These are phyloP conservation scores for Neofusicoccum laricinum DNA, from an alignment of 2,329 filamentous ascomycete genomes.

Conservation along the genomic window DNA sequence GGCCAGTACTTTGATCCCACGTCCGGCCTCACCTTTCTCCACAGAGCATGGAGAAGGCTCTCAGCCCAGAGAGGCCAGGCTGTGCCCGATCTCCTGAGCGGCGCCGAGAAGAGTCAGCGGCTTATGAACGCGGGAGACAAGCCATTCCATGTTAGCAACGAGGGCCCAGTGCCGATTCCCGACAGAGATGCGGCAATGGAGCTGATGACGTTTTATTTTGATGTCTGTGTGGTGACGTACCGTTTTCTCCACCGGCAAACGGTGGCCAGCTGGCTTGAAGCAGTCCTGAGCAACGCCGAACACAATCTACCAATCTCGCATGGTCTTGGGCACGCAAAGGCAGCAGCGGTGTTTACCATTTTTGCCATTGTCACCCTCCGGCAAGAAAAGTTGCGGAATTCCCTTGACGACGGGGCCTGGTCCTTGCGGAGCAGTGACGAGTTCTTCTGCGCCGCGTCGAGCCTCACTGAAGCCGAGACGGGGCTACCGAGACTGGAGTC, in stretches of 20 bases:
- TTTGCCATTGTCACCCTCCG: conserved; percentile 49
- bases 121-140: conserved; percentile 52
- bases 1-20: conserved; percentile 57
- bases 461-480: conserved; percentile 48
- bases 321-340: conserved; percentile 43
- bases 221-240: conserved; percentile 60
- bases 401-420: conserved; percentile 19
- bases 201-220: conserved; percentile 55
- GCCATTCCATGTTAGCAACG: conserved; percentile 41
- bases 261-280: conserved; percentile 45
- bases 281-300: conserved; percentile 23
- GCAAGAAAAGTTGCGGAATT: neutral
- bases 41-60: conserved; percentile 67
- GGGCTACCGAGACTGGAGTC: conserved; percentile 55
- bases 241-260: conserved; percentile 56
- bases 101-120: conserved; percentile 39
- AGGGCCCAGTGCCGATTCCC: conserved; percentile 27
- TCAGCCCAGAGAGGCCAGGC: conserved; percentile 50
- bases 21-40: conserved; percentile 54
- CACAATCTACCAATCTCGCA: conserved; percentile 34
- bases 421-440: conserved; percentile 34
- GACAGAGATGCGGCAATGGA: conserved; percentile 42
- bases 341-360: conserved; percentile 33
- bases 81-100: conserved; percentile 12
- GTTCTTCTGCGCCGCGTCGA: conserved; percentile 43